Evolutionary conservation across 2,329 filamentous ascomycete species (phyloP).

Genomic region (Penicillium sp.): DNA sequence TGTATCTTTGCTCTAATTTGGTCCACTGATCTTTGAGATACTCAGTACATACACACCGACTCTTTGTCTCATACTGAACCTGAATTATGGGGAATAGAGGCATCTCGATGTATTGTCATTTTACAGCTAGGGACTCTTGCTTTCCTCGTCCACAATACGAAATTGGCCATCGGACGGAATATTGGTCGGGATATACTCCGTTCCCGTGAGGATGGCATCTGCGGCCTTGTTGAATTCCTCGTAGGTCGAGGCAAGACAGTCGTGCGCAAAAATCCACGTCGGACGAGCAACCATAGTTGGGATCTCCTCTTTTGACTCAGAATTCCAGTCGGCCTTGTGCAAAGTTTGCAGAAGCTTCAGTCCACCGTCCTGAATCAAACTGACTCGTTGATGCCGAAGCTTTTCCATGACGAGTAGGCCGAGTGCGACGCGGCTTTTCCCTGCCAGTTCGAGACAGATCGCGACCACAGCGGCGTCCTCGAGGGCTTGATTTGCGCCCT

Average conservation of each 20-base stretch:
- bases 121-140: background rate
- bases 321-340: background rate
- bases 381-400: background rate
- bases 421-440: background rate
- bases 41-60: no score
- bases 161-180: background rate
- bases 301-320: background rate
- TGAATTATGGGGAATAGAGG: no score
- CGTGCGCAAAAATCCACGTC: background rate
- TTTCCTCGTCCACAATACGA: conserved; percentile 2
- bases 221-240: background rate
- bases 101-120: no score
- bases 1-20: no score
- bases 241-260: background rate
- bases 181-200: background rate
- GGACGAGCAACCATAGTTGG: background rate
- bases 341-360: background rate
- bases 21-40: no score
- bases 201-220: background rate
- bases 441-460: background rate
- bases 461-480: background rate
- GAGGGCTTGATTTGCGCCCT: background rate
- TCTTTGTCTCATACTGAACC: no score
- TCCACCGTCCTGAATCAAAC: background rate
- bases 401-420: background rate